These are phyloP conservation scores for Leptographium radiaticola DNA, from an alignment of 2,329 filamentous ascomycete genomes.

Conservation along the genomic window DNA sequence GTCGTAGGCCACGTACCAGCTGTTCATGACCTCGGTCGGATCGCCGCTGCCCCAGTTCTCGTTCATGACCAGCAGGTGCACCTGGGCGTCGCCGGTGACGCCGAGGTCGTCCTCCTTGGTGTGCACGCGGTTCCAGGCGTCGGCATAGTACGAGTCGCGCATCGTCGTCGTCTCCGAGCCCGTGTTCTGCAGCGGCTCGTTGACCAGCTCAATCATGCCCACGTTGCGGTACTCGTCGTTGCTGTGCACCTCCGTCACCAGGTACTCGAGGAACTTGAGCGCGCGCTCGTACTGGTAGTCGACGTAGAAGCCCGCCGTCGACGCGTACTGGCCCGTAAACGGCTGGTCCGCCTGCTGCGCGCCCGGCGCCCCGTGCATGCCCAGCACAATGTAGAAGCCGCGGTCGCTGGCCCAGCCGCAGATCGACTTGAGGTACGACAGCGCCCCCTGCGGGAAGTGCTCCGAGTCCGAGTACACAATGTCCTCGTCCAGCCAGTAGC, in stretches of 20 bases:
- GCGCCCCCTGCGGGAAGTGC: constrained; percentile 34
- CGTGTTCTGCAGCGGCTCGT: constrained; percentile 35
- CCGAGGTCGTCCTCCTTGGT: constrained; percentile 29
- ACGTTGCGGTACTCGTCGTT: constrained; percentile 37
- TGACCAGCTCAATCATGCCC: constrained; percentile 45
- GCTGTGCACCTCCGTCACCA: constrained; percentile 37
- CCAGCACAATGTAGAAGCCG: constrained; percentile 39
- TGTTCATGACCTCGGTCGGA: constrained; percentile 30
- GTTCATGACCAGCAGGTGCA: constrained; percentile 41
- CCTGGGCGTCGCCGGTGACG: constrained; percentile 25
- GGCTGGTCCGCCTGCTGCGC: constrained; percentile 31
- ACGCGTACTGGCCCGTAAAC: constrained; percentile 28
- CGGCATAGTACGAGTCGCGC: constrained; percentile 31
- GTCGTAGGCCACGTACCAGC: constrained; percentile 36
- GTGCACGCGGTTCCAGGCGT: constrained; percentile 32
- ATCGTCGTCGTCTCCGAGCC: constrained; percentile 17
- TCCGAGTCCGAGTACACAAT: constrained; percentile 32
- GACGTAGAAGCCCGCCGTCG: constrained; percentile 38
- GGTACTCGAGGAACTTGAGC: constrained; percentile 40
- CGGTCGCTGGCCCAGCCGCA: constrained; percentile 33
- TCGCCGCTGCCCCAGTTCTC: constrained; percentile 42
- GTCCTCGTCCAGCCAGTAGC: constrained; percentile 41
- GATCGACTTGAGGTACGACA: constrained; percentile 31
- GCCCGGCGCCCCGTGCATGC: constrained; percentile 37
- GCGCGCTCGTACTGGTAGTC: constrained; percentile 43